phyloP scores from a whole-genome alignment of 2,329 filamentous ascomycete genomes.

The Colletotrichum sp. region DNA sequence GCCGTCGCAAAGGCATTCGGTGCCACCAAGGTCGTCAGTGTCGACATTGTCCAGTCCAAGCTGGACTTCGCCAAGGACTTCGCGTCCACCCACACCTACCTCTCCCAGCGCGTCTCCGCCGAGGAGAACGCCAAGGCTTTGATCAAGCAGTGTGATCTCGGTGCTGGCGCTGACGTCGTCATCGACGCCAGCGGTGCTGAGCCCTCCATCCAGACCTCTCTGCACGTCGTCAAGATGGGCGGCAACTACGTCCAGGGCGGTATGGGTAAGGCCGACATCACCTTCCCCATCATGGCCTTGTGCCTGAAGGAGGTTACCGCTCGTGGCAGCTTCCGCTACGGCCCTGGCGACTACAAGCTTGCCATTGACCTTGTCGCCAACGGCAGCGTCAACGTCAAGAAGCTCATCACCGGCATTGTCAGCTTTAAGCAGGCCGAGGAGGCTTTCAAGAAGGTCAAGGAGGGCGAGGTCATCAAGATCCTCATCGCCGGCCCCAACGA shows the following conservation, averaged over 20 bases:
- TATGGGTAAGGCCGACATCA: conserved; percentile 89
- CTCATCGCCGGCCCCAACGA: conserved; percentile 71
- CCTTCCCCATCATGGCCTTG: conserved; percentile 88
- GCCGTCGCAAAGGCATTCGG: conserved; percentile 86
- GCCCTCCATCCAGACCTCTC: conserved; percentile 75
- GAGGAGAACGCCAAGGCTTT: conserved; percentile 78
- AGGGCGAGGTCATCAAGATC: conserved; percentile 78
- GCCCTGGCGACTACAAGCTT: conserved; percentile 84
- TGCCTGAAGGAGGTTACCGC: conserved; percentile 89
- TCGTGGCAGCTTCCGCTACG: conserved; percentile 90
- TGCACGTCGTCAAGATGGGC: conserved; percentile 74
- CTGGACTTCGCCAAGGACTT: conserved; percentile 80
- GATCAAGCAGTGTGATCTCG: conserved; percentile 66
- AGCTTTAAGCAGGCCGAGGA: conserved; percentile 82
- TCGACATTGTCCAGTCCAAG: conserved; percentile 84
- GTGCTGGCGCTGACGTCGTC: conserved; percentile 74
- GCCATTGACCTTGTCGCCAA: conserved; percentile 78
- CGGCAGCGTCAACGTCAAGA: conserved; percentile 81
- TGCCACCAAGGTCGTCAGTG: conserved; percentile 82
- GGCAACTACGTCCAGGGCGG: conserved; percentile 86
- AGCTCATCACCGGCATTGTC: conserved; percentile 79
- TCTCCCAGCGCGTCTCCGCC: conserved; percentile 65
- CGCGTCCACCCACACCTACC: conserved; percentile 74
- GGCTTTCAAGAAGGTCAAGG: conserved; percentile 86
- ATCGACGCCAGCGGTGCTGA: conserved; percentile 84